These are phyloP conservation scores for Rosa multiflora DNA, from an alignment of 306 rosid species.

Conservation along the genomic window DNA sequence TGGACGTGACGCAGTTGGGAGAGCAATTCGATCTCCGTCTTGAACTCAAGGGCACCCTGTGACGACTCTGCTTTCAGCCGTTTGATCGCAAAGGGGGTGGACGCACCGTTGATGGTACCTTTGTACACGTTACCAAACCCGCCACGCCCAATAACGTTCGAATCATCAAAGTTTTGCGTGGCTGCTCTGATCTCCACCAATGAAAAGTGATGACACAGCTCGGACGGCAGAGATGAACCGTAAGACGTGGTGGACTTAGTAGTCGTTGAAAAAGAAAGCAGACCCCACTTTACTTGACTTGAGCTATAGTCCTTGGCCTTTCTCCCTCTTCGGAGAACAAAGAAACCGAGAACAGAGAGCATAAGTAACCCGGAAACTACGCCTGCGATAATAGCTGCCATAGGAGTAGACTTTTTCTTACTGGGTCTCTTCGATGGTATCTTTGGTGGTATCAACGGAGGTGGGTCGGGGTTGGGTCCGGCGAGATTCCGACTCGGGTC, in stretches of 20 bases:
- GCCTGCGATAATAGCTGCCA: conserved; percentile 8
- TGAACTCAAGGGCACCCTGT: conserved; percentile 25
- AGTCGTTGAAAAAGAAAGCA: neutral
- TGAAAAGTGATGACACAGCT: conserved; percentile 23
- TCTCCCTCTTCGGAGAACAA: neutral
- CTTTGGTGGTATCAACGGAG: neutral
- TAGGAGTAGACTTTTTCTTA: neutral
- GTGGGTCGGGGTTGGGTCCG: conserved; percentile 41
- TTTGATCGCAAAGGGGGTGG: conserved; percentile 15
- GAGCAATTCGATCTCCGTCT: conserved; percentile 19
- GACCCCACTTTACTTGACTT: neutral
- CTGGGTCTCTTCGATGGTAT: neutral
- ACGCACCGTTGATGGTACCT: neutral
- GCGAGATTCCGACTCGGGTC: conserved; percentile 16
- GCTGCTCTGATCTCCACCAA: conserved; percentile 25
- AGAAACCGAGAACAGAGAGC: neutral
- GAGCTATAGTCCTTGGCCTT: neutral
- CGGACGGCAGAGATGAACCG: conserved; percentile 1
- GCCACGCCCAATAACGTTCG: conserved; percentile 17
- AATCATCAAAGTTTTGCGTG: conserved; percentile 8
- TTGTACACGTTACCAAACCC: conserved; percentile 27
- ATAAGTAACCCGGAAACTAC: neutral
- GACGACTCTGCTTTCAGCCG: conserved; percentile 16
- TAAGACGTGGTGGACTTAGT: neutral
- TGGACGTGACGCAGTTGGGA: conserved; percentile 18